These are phyloP conservation scores for Termitomyces sp. DNA, from an alignment of 768 basidiomycete genomes.

Conservation along the genomic window DNA sequence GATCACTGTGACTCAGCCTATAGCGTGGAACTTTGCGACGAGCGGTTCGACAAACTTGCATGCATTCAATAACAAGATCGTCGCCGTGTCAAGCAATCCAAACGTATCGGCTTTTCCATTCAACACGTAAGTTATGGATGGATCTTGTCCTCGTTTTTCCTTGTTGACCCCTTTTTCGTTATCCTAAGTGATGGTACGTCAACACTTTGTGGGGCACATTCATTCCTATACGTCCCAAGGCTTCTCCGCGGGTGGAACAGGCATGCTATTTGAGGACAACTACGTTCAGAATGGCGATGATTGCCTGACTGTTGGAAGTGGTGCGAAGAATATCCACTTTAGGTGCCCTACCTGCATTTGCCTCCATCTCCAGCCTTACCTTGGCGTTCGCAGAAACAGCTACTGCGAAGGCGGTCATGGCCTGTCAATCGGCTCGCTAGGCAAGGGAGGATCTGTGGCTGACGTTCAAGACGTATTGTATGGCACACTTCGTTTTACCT, in stretches of 20 bases:
- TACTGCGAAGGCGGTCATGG: constrained; percentile 58
- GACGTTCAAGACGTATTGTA: constrained; percentile 55
- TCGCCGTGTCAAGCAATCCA: constrained; percentile 41
- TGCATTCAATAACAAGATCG: constrained; percentile 48
- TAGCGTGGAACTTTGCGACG: constrained; percentile 55
- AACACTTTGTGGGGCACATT: background rate
- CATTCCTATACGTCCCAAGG: constrained; percentile 17
- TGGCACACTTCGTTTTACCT: constrained; percentile 11
- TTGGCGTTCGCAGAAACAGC: constrained; percentile 28
- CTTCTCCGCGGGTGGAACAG: constrained; percentile 51
- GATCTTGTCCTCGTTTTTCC: background rate
- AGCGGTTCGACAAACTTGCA: constrained; percentile 44
- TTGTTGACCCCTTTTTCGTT: background rate
- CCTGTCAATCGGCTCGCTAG: constrained; percentile 51
- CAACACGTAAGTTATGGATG: constrained; percentile 43
- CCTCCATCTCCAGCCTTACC: background rate
- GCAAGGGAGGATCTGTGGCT: constrained; percentile 38
- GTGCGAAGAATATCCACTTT: constrained; percentile 50
- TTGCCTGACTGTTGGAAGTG: constrained; percentile 52
- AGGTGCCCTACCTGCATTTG: constrained; percentile 18
- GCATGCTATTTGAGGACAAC: constrained; percentile 56
- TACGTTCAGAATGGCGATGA: constrained; percentile 56
- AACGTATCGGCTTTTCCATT: constrained; percentile 46
- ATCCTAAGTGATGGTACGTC: constrained; percentile 30
- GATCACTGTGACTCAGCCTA: constrained; percentile 29